A percentile compares a stretch with the other conserved stretches of the same genome.
Evolutionary conservation across 306 rosid species (phyloP).

Genomic region (Dicorynia guianensis): DNA sequence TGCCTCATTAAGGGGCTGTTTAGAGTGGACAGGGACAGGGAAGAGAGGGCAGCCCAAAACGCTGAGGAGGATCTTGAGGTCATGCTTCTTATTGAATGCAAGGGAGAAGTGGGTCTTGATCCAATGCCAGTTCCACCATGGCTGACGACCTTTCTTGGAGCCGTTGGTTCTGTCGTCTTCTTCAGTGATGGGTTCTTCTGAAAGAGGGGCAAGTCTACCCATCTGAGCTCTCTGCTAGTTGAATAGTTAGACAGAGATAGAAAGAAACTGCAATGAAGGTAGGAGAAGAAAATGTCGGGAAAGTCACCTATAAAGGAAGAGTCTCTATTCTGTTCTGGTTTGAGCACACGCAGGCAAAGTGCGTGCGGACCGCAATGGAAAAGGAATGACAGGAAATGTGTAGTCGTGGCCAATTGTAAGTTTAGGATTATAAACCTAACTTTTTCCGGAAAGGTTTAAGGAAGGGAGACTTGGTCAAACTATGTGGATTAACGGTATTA

Average conservation of each 20-base stretch:
- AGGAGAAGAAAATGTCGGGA: slow-evolving; percentile 23
- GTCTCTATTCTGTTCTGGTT: slow-evolving; percentile 1
- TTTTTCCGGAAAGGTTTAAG: neutral
- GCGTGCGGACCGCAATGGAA: slow-evolving; percentile 44
- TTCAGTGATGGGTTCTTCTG: slow-evolving; percentile 87
- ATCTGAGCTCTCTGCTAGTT: slow-evolving; percentile 43
- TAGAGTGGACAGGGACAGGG: slow-evolving; percentile 67
- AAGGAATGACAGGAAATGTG: neutral
- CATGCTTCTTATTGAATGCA: slow-evolving; percentile 67
- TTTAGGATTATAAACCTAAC: too few relatives aligned
- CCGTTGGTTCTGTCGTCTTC: slow-evolving; percentile 48
- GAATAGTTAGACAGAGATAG: slow-evolving; percentile 11
- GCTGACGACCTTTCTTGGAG: slow-evolving; percentile 60
- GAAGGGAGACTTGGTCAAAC: neutral
- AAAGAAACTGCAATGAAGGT: neutral
- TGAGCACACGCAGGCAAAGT: slow-evolving; percentile 40
- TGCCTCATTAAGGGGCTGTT: slow-evolving; percentile 67
- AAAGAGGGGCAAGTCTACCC: slow-evolving; percentile 81
- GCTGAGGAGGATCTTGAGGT: slow-evolving; percentile 83
- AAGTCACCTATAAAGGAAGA: slow-evolving; percentile 35
- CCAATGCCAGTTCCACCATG: slow-evolving; percentile 93
- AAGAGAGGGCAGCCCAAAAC: slow-evolving; percentile 93
- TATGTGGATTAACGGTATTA: slow-evolving; percentile 27
- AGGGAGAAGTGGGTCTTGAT: slow-evolving; percentile 78
- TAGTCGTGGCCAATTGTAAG: too few relatives aligned